phyloP scores from a whole-genome alignment of 1,284 basidiomycete genomes.

The Puccinia sorghi region DNA sequence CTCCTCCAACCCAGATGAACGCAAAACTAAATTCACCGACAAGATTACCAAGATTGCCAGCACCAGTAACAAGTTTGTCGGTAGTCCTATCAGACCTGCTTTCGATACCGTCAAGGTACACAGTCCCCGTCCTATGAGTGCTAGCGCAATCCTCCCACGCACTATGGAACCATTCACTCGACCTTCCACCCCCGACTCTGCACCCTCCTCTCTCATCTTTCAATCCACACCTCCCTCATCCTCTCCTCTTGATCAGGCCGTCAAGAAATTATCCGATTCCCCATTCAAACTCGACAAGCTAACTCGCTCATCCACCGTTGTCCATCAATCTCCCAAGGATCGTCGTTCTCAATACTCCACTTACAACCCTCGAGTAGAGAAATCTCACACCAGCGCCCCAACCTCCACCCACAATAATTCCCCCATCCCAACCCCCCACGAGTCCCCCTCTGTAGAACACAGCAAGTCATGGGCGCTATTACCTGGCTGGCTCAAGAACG shows the following conservation, averaged over 20 bases:
- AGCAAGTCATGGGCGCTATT: conserved; percentile 30
- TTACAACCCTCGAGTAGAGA: conserved; percentile 9
- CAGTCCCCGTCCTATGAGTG: neutral
- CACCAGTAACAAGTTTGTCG: conserved; percentile 52
- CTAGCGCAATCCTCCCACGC: neutral
- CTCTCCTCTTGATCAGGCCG: neutral
- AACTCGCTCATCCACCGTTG: neutral
- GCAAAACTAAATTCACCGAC: conserved; percentile 35
- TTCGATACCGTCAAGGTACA: conserved; percentile 29
- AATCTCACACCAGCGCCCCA: conserved; percentile 1
- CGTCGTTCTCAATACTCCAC: conserved; percentile 25
- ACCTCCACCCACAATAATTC: neutral
- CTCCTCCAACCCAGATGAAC: conserved; percentile 4
- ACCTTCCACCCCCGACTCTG: neutral
- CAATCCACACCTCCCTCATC: neutral
- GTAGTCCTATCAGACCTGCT: conserved; percentile 35
- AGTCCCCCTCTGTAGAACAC: neutral
- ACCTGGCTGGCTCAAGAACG: conserved; percentile 43
- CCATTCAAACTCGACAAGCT: neutral
- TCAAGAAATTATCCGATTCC: neutral
- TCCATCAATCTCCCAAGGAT: conserved; percentile 30
- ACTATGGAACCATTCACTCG: neutral
- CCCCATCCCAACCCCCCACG: neutral
- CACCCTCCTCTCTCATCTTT: neutral
- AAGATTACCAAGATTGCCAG: conserved; percentile 53